Evolutionary conservation across 1,139 yeast genomes (phyloP).

Genomic region (Saccharomyces hybrid): DNA sequence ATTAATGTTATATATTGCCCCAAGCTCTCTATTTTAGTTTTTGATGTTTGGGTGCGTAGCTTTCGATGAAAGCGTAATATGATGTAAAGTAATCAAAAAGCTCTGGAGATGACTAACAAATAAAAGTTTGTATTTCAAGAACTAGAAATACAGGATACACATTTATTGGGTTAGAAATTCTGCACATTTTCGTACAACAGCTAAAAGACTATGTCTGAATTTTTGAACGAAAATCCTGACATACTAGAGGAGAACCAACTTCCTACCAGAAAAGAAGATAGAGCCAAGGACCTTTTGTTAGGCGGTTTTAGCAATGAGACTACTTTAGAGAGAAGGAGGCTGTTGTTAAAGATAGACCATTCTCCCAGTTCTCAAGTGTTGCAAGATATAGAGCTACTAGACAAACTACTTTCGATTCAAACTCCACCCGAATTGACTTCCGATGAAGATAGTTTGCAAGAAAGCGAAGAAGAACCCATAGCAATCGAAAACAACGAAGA

Average conservation of each 20-base stretch:
- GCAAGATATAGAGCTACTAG: conserved; percentile 24
- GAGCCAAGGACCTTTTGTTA: conserved; percentile 16
- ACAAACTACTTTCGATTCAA: conserved; percentile 17
- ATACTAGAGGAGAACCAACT: conserved; percentile 67
- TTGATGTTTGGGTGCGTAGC: no score
- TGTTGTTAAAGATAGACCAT: conserved; percentile 21
- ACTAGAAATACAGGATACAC: no score
- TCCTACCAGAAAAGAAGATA: conserved; percentile 52
- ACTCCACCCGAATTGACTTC: conserved; percentile 20
- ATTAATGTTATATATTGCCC: no score
- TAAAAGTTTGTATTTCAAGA: no score
- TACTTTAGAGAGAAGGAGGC: conserved; percentile 25
- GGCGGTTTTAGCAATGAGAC: conserved; percentile 19
- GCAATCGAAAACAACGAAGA: conserved; percentile 23
- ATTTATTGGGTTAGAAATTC: no score
- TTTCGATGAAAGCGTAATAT: no score
- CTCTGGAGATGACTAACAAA: no score
- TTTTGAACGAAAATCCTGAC: conserved; percentile 88
- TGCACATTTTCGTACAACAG: no score
- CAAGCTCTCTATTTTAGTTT: no score
- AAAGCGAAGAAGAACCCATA: neutral
- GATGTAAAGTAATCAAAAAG: no score
- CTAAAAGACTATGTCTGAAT: conserved; percentile 41
- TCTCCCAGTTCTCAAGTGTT: conserved; percentile 21
- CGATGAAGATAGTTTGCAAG: conserved; percentile 11